Base-by-base conservation (phyloP, 2,329 filamentous ascomycete genomes). In the Trichophyton schoenleinii region DNA sequence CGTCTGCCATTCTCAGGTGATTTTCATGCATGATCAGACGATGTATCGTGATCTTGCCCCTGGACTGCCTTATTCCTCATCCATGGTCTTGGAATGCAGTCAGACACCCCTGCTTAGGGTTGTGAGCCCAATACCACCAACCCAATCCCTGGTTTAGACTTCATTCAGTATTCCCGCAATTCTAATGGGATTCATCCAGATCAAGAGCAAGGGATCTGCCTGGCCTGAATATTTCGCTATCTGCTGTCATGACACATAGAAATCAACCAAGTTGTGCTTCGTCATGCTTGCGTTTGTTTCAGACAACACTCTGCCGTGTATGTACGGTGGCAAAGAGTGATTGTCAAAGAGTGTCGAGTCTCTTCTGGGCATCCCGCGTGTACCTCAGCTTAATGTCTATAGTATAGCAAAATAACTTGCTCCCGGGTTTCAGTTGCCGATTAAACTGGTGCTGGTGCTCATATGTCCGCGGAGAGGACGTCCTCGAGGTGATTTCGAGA, bases 111-210 rank as follows among this genome's bases (percentile, higher is more conserved):
- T 55, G 52, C 52, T 34, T 18, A 55, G 52, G 34, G 52, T 36
- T 55, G 31, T 18, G 28, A 55, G 52, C 52, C 52, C 52, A 55
- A 36, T 55, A 34, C 34, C 13, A 42, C 41, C 41, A 55, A 28
- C 52, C 52, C 52, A 18, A 31, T 38, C 34, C 34, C 34, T 13
- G 34, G 11, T 13, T 36, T 36, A 55, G 28, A 28, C 13, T 55
- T 55, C 52, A 55, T 55, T 38, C 28, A 53, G 48, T 55, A 55
- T 55, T 55, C 52, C 52, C 52, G 25, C 52, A 55, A 20, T 36
- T 20, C 52, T 55, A 36, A 15, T 9, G 20, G 6, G 1, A 6
- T 52, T 55, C 15, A 15, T 25, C 52, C n/a, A 55, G 25, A 34
- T n/a, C 31, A 55, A 3, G 15, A 13, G 2, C 28, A 36, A 9